A percentile compares a stretch with the other conserved stretches of the same genome.
Conservation (phyloP, 2,329 filamentous ascomycete genomes). For the Colletotrichum sansevieriae region DNA sequence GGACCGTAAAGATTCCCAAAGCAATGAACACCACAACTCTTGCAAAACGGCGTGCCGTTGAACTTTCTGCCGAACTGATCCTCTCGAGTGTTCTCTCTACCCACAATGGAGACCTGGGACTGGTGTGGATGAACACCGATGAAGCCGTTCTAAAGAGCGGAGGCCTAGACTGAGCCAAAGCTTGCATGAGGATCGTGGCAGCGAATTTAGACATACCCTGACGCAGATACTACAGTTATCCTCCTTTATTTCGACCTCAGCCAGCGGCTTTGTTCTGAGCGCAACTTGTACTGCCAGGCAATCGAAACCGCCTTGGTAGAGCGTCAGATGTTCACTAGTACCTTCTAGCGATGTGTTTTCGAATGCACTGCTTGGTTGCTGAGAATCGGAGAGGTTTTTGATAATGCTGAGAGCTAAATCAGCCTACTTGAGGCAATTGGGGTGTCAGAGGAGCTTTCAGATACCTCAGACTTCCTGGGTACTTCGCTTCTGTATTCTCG, state of each 20-base stretch:
- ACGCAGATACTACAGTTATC: conserved; percentile 53
- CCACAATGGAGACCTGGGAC: conserved; percentile 46
- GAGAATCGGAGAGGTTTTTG: not conserved
- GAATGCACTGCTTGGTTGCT: not conserved
- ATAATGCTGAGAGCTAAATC: not conserved
- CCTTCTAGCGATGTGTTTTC: not conserved
- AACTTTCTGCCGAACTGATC: too few relatives aligned
- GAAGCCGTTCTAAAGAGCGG: conserved; percentile 44
- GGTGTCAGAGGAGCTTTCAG: fast-evolving
- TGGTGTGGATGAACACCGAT: conserved; percentile 48
- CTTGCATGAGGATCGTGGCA: too few relatives aligned
- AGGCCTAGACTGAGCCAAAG: not conserved
- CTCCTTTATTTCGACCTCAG: conserved; percentile 57
- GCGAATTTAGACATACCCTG: conserved; percentile 42
- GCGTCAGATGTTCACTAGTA: conserved; percentile 14
- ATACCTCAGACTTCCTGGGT: conserved; percentile 8
- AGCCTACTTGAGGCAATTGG: not conserved
- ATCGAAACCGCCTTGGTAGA: conserved; percentile 45
- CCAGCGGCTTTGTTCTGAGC: conserved; percentile 47
- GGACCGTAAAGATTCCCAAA: too few relatives aligned
- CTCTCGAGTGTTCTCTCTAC: conserved; percentile 44
- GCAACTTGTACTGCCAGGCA: conserved; percentile 46
- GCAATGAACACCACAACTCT: too few relatives aligned
- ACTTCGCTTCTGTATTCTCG: fast-evolving
- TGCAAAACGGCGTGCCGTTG: too few relatives aligned